These are phyloP conservation scores for Cystobasidiaceae sp. DNA, from an alignment of 1,284 basidiomycete genomes.

Conservation along the genomic window DNA sequence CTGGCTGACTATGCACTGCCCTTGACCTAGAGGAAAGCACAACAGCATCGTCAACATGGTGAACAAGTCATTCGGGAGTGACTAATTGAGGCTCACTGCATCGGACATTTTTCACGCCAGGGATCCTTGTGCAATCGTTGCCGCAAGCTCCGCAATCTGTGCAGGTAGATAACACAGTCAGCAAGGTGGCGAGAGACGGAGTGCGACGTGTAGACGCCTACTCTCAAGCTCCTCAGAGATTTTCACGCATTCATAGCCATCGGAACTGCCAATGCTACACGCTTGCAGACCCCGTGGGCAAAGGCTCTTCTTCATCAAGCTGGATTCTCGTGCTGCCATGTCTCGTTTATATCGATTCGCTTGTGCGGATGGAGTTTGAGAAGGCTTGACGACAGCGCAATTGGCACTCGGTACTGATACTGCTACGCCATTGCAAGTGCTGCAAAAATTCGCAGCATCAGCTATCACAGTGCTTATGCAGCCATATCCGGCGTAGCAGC, in stretches of 20 bases:
- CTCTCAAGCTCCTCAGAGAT: slow-evolving; percentile 3
- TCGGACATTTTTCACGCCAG: neutral
- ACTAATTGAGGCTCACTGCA: neutral
- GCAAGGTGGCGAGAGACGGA: neutral
- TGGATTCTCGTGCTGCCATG: neutral
- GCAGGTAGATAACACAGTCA: neutral
- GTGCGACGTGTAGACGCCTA: too few relatives aligned
- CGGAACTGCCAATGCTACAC: neutral
- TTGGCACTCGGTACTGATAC: neutral
- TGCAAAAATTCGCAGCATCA: neutral
- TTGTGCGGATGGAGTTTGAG: neutral
- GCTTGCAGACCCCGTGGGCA: neutral
- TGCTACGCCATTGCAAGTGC: neutral
- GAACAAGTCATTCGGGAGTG: neutral
- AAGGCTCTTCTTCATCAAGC: neutral
- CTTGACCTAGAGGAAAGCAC: neutral
- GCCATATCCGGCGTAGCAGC: neutral
- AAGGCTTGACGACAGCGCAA: slow-evolving; percentile 1
- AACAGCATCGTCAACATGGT: neutral
- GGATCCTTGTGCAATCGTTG: neutral
- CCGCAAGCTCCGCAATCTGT: slow-evolving; percentile 7
- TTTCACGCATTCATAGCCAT: slow-evolving; percentile 12
- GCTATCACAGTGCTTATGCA: neutral
- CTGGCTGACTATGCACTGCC: neutral
- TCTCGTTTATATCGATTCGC: neutral